Evolutionary conservation across 495 filamentous ascomycete genomes (phyloP).

Genomic region (Lasiosphaeria ovina): DNA sequence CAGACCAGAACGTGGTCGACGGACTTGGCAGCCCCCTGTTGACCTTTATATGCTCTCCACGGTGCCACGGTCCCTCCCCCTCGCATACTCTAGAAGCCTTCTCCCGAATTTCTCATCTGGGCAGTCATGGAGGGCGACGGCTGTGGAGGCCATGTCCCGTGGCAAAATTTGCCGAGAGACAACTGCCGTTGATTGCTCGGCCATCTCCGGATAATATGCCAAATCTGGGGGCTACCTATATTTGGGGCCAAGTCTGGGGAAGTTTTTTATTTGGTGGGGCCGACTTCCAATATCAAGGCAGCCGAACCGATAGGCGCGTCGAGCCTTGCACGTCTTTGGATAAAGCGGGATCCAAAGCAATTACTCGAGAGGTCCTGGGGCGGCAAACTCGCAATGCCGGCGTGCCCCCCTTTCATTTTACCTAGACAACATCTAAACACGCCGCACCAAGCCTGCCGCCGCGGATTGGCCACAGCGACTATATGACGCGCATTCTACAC

Average conservation of each 20-base stretch:
- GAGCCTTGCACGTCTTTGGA: constrained; percentile 10
- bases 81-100: neutral
- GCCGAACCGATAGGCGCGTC: constrained; percentile 16
- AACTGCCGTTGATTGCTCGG: constrained; percentile 7
- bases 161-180: constrained; percentile 6
- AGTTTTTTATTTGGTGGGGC: constrained; percentile 16
- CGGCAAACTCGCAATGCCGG: too few relatives aligned
- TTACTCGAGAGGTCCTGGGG: neutral
- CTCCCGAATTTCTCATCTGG: neutral
- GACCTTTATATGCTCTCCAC: constrained; percentile 12
- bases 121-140: neutral
- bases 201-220: constrained; percentile 17
- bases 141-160: neutral
- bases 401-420: too few relatives aligned
- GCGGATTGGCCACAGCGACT: too few relatives aligned
- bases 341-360: constrained; percentile 15
- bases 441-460: too few relatives aligned
- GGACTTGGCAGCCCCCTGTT: constrained; percentile 7
- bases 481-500: too few relatives aligned
- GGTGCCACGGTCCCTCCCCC: neutral
- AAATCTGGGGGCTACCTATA: constrained; percentile 1
- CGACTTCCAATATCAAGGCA: constrained; percentile 5
- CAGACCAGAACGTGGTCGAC: neutral
- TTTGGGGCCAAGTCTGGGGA: constrained; percentile 17
- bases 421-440: too few relatives aligned